Conservation (phyloP, 202 grass and related monocot species). For the Alloteropsis angusta region DNA sequence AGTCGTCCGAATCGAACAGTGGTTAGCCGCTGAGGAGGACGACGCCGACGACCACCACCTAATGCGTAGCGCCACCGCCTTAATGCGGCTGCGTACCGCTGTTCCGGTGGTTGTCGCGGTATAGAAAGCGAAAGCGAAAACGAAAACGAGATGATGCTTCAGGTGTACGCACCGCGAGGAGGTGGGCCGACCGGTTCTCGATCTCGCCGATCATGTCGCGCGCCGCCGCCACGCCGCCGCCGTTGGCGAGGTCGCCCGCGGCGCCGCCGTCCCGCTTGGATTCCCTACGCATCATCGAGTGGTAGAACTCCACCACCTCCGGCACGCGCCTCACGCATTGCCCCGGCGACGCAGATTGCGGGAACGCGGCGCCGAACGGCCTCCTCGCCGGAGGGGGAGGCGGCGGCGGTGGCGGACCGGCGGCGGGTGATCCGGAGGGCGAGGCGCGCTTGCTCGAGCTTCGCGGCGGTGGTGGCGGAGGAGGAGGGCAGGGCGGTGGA, state of each 20-base stretch:
- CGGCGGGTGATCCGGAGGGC: neutral
- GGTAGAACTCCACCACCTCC: slow-evolving; percentile 98
- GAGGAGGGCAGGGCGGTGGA: slow-evolving; percentile 37
- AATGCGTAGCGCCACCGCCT: neutral
- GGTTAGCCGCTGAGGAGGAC: neutral
- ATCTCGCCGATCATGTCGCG: slow-evolving; percentile 99
- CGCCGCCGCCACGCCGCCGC: slow-evolving; percentile 32
- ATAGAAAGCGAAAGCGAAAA: neutral
- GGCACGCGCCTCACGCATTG: slow-evolving; percentile 63
- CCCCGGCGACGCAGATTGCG: neutral
- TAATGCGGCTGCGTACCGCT: neutral
- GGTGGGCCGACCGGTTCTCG: slow-evolving; percentile 92
- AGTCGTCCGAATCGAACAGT: neutral
- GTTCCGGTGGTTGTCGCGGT: neutral
- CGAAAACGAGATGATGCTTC: neutral
- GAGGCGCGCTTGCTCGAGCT: neutral
- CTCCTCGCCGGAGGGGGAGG: slow-evolving; percentile 51
- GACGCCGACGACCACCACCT: neutral
- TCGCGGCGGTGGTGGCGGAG: neutral
- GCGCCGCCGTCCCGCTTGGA: slow-evolving; percentile 45
- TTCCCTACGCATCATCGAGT: slow-evolving; percentile 83
- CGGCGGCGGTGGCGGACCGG: slow-evolving; percentile 49
- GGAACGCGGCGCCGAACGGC: slow-evolving; percentile 23
- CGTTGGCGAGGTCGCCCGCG: slow-evolving; percentile 21
- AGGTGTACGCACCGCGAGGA: slow-evolving; percentile 67